Base-by-base conservation (phyloP, 441 rosid species). In the Brassica balearica region DNA sequence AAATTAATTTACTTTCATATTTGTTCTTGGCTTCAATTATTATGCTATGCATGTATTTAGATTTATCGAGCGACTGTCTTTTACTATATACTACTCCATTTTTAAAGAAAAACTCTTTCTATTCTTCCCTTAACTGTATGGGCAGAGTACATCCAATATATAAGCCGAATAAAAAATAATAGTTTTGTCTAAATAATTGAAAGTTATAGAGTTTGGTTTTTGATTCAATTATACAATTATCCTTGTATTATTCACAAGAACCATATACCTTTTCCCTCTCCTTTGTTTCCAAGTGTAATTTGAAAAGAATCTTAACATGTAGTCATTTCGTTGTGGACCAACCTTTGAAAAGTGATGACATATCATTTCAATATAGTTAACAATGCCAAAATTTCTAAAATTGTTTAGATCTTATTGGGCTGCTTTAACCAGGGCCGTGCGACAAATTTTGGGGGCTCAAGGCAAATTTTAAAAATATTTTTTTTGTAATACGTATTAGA, bases 181-280 rank as follows among this genome's bases (percentile, higher is more conserved):
- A 59, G 29, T 51, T 51, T 60, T 80, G 80, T 67, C 61, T 80
- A 65, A 66, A 80, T 60, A 76, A 80, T 80, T 72, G 71, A 66
- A 80, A 76, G 71, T 67, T 67, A 75, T 19, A 67, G 61, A 76
- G 72, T 71, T 72, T 67, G 74, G 74, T 80, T 27, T 80, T 76
- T 66, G 46, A 76, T 67, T 62, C 67, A 75, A 48, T 71, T 64
- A 71, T 75, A 68, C 69, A 80, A 75, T 59, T 80, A 80, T 80
- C 69, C 65, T 75, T 80, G 83, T 80, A 75, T 80, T 80, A 80
- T 80, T 80, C 80, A 80, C 46, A 80, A 71, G 80, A 75, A 80
- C 83, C 77, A 80, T 71, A 76, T 61, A 66, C 73, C 17, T 51
- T 80, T 60, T 71, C 48, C 19, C 29, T 61, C 68, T 69, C 8